phyloP scores from a whole-genome alignment of 2,329 filamentous ascomycete genomes.

The Exophiala lecanii-corni region DNA sequence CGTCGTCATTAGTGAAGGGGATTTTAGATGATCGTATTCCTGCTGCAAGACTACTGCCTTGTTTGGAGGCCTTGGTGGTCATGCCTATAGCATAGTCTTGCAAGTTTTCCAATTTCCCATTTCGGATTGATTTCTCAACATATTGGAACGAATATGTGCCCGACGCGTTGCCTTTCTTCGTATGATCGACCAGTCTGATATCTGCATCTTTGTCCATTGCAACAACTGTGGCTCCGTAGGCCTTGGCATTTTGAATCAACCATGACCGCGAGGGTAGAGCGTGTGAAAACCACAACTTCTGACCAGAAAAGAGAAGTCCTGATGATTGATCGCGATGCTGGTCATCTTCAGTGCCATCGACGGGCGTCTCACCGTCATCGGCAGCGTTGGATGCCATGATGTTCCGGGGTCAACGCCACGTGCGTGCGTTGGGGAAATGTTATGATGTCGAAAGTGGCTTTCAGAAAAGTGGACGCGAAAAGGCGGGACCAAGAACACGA shows the following conservation, averaged over 20 bases:
- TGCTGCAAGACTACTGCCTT: slow-evolving; percentile 39
- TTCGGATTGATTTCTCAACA: slow-evolving; percentile 51
- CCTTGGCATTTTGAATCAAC: slow-evolving; percentile 35
- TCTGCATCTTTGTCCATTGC: slow-evolving; percentile 53
- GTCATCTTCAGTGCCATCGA: slow-evolving; percentile 17
- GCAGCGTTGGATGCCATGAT: slow-evolving; percentile 17
- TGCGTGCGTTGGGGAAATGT: too few species aligned
- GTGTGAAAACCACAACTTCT: slow-evolving; percentile 56
- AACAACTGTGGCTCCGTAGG: slow-evolving; percentile 53
- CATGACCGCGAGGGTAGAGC: slow-evolving; percentile 48
- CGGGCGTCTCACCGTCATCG: slow-evolving; percentile 11
- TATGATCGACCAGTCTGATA: slow-evolving; percentile 56
- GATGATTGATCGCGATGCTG: slow-evolving; percentile 14
- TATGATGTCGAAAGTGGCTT: too few species aligned
- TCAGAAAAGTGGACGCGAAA: too few species aligned
- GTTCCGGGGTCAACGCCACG: neutral
- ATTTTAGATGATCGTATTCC: slow-evolving; percentile 32
- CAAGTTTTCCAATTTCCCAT: slow-evolving; percentile 45
- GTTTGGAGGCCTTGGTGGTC: slow-evolving; percentile 36
- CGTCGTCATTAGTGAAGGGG: slow-evolving; percentile 41
- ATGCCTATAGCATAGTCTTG: slow-evolving; percentile 46
- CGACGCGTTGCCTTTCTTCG: slow-evolving; percentile 43
- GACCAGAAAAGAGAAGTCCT: slow-evolving; percentile 46
- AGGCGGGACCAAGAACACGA: too few species aligned
- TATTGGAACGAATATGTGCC: slow-evolving; percentile 56